phyloP scores from a whole-genome alignment of 225 moss, liverwort and hornwort species.

The Bryum argenteum region DNA sequence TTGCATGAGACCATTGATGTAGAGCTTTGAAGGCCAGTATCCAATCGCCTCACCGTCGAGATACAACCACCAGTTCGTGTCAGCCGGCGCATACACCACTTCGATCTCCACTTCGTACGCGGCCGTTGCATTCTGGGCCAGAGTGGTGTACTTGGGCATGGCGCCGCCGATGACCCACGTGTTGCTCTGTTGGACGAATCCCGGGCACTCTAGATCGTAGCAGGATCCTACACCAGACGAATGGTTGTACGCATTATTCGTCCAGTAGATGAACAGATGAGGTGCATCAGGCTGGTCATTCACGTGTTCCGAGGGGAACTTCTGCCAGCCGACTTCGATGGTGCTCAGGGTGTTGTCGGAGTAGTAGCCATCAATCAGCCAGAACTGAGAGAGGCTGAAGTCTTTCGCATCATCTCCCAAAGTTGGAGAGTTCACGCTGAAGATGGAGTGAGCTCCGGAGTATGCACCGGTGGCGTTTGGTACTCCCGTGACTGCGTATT shows the following conservation, averaged over 20 bases:
- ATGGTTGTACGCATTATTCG: neutral
- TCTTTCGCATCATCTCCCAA: neutral
- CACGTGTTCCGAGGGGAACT: neutral
- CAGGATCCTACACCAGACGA: neutral
- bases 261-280: conserved; percentile 48
- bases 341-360: conserved; percentile 23
- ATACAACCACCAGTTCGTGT: conserved; percentile 16
- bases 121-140: neutral
- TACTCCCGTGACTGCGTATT: conserved; percentile 23
- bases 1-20: neutral
- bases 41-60: neutral
- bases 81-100: neutral
- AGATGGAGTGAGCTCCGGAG: neutral
- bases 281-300: conserved; percentile 4
- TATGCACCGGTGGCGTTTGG: neutral
- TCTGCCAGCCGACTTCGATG: conserved; percentile 50
- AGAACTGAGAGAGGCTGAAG: conserved; percentile 40
- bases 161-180: conserved; percentile 33
- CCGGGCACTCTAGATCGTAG: conserved; percentile 25
- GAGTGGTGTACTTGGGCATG: conserved; percentile 8
- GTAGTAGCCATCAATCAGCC: conserved; percentile 26
- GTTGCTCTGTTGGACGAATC: conserved; percentile 13
- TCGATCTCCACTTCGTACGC: neutral
- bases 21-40: conserved; percentile 37
- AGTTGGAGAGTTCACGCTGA: conserved; percentile 33